Conservation (phyloP, 495 filamentous ascomycete genomes). For the Geopyxis carbonaria region DNA sequence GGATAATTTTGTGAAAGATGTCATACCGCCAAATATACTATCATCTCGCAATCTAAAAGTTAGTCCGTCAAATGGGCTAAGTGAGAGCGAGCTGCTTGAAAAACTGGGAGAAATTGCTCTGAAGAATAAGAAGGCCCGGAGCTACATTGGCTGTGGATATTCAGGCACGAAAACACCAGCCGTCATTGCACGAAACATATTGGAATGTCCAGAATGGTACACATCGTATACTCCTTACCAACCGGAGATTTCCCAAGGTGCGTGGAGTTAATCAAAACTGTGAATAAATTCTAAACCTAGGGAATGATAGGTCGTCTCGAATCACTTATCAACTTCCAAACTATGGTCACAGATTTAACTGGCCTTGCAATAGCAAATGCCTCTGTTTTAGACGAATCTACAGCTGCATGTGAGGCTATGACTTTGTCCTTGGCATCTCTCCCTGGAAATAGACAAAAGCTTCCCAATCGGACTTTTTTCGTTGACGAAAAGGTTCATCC, state of each 20-base stretch:
- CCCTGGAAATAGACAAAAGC: slow-evolving; percentile 53
- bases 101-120: slow-evolving; percentile 45
- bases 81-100: slow-evolving; percentile 52
- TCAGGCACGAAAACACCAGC: slow-evolving; percentile 70
- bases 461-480: slow-evolving; percentile 60
- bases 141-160: slow-evolving; percentile 79
- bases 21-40: slow-evolving; percentile 70
- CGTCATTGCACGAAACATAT: slow-evolving; percentile 84
- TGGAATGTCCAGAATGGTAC: slow-evolving; percentile 95
- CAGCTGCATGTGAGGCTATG: slow-evolving; percentile 94
- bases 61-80: slow-evolving; percentile 36
- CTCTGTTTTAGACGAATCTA: slow-evolving; percentile 82
- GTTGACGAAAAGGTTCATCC: slow-evolving; percentile 73
- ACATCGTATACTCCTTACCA: slow-evolving; percentile 98
- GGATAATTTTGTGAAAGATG: slow-evolving; percentile 79
- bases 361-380: slow-evolving; percentile 84
- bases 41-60: slow-evolving; percentile 34
- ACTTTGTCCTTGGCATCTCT: slow-evolving; percentile 74
- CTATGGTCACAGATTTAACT: slow-evolving; percentile 78
- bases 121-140: slow-evolving; percentile 43
- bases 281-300: slow-evolving; percentile 1
- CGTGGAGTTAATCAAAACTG: slow-evolving; percentile 1
- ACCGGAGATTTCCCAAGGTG: slow-evolving; percentile 86
- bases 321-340: slow-evolving; percentile 94
- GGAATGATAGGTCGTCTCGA: slow-evolving; percentile 54